A percentile compares a stretch with the other conserved stretches of the same genome.
Evolutionary conservation across 139 green algal species (phyloP).

Genomic region (Chlamydomonas schloesseri): DNA sequence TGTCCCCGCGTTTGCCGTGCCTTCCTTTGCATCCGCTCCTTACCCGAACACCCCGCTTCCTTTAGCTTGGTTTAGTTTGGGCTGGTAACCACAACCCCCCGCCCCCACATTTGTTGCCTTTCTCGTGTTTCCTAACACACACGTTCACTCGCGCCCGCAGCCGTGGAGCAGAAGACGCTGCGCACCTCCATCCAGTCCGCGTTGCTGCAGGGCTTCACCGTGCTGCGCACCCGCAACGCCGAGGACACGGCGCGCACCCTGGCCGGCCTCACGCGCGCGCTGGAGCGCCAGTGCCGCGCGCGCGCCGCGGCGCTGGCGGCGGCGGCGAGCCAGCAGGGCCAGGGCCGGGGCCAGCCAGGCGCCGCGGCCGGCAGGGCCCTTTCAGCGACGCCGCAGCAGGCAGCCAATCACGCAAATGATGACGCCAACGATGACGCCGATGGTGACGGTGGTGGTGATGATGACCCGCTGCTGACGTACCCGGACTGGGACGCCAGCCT

Average conservation of each 20-base stretch:
- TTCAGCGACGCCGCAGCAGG: too few species aligned
- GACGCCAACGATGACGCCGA: too few species aligned
- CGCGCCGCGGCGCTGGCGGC: neutral
- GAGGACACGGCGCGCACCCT: slow-evolving; percentile 34
- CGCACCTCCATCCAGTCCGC: slow-evolving; percentile 29
- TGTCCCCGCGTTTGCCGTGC: too few species aligned
- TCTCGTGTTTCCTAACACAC: too few species aligned
- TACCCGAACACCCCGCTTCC: too few species aligned
- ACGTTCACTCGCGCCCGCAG: neutral
- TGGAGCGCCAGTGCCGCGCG: slow-evolving; percentile 23
- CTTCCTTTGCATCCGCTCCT: too few species aligned
- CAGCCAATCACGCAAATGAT: too few species aligned
- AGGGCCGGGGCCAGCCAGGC: too few species aligned
- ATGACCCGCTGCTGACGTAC: slow-evolving; percentile 12
- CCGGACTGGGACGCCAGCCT: slow-evolving; percentile 27
- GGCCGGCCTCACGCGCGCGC: slow-evolving; percentile 35
- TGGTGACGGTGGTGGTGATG: neutral
- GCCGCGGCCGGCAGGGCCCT: too few species aligned
- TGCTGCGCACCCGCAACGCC: slow-evolving; percentile 22
- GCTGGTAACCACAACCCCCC: too few species aligned
- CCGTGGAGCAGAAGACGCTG: slow-evolving; percentile 1
- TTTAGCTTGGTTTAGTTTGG: too few species aligned
- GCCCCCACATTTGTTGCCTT: too few species aligned
- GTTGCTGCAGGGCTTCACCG: slow-evolving; percentile 46
- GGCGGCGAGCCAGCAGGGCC: neutral